A percentile compares a stretch with the other conserved stretches of the same genome.
These are phyloP conservation scores for Lentinula sp. DNA, from an alignment of 768 basidiomycete genomes.

Conservation along the genomic window DNA sequence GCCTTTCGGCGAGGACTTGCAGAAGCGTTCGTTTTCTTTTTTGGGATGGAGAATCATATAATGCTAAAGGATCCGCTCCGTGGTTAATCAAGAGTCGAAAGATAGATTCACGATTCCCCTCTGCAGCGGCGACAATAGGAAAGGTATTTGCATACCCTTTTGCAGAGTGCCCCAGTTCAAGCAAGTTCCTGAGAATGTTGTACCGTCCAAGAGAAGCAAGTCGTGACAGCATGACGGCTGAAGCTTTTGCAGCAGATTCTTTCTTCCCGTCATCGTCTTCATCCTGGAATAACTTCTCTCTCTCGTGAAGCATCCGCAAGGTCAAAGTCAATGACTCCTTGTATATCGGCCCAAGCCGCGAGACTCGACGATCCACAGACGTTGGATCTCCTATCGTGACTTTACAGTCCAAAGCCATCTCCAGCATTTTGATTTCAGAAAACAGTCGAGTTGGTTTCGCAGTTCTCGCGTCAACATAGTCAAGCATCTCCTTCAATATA, in stretches of 20 bases:
- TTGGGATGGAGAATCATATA: not conserved
- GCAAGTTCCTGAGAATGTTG: conserved; percentile 5
- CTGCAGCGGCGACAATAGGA: conserved; percentile 8
- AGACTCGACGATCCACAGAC: conserved; percentile 8
- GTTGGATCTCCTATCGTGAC: conserved; percentile 4
- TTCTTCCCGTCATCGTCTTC: not conserved
- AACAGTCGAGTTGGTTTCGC: not conserved
- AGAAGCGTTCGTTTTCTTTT: not conserved
- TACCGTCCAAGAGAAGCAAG: not conserved
- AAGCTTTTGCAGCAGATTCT: not conserved
- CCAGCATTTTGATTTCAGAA: conserved; percentile 1
- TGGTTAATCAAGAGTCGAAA: conserved; percentile 7
- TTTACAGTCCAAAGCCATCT: not conserved
- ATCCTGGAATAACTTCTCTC: not conserved
- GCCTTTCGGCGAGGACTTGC: not conserved
- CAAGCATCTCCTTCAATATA: not conserved
- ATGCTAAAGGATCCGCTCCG: conserved; percentile 1
- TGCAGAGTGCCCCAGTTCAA: conserved; percentile 6
- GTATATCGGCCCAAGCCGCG: conserved; percentile 2
- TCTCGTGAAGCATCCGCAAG: conserved; percentile 6
- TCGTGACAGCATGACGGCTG: conserved; percentile 1
- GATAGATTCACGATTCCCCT: conserved; percentile 3
- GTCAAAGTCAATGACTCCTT: conserved; percentile 3
- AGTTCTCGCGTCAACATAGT: not conserved
- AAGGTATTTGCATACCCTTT: not conserved